Base-by-base conservation (phyloP, 148 eudicot genomes). In the Agrostemma githago region DNA sequence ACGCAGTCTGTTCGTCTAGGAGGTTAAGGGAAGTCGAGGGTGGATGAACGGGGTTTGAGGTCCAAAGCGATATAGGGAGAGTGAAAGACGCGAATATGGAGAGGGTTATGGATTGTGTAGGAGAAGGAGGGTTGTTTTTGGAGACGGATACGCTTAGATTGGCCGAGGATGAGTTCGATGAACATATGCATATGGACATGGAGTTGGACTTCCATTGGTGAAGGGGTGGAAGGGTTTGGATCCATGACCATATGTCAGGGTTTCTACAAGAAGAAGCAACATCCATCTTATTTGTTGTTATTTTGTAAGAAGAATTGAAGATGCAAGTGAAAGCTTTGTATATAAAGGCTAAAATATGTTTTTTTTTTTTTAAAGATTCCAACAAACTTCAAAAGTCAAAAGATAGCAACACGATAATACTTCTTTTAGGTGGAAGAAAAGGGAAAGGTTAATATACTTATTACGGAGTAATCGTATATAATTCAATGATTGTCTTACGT, bases 241-340 rank as follows among this genome's bases (percentile, higher is more conserved):
- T 87, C 97, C 98, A 94, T 54, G 83, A 62, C 86, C 89, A 94
- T 68, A 86, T 68, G 77, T 94, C 85, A 7, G 87, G 81, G 69
- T 82, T 80, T 41, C 78, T 66, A 65, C 83, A 80, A 73, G 85
- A 72, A 64, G 83, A 26, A 26, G 34, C 34, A 26, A 26, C 34
- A 26, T 80, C 64, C 70, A 51, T 57, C 42, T 51, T 68, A 14
- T 26, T 70, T 57, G 38, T 37, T 39, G 39, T 34, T 8, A 12
- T 72, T 56, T 14, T 70, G 63, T 65, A 37, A 71, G 4, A 46
- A 26, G 34, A 26, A 26, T n/a, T n/a, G 34, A 26, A 26, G 34
- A 26, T 20, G 48, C 39, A 44, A 53, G 43, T 63, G 62, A 21
- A 0, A 69, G 78, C 56, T 74, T 77, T 58, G 59, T 62, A 77